Base-by-base conservation (phyloP, 2,329 filamentous ascomycete species). In the Trichoderma semiorbis region DNA sequence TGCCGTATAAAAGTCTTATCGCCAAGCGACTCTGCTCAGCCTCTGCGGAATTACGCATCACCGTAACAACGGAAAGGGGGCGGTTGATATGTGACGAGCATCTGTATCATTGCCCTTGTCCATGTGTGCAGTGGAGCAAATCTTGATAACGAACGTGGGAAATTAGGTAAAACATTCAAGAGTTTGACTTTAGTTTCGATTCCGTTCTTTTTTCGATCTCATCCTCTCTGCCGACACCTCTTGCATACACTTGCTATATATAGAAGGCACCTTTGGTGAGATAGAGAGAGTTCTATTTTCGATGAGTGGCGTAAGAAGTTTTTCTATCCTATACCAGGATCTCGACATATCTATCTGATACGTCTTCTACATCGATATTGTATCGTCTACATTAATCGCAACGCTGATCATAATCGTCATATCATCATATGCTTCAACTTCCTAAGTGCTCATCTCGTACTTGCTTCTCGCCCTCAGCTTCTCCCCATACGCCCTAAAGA, bases 361-460 rank as follows among this genome's bases (percentile, higher is more conserved):
- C 50, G 24, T 12, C n/a, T 26, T 57, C 16, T 7, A 14, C n/a
- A 30, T 21, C 8, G 28, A 55, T n/a, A 16, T 26, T 26, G n/a
- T 28, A 55, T 34, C 62, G n/a, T 50, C 43, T 12, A 21, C 32
- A 39, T 21, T 11, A n/a, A 67, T 57, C 16, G 24, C 11, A 28
- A 24, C n/a, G 50, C 32, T 24, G 14, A 30, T 30, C 50, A 47
- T 57, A 32, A n/a, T 4, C 16, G 18, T 55, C 43, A 5, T 34
- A 36, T 34, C 43, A 55, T 67, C 28, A 57, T 32, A 32, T n/a
- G 2, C 12, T 11, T 18, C 47, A 39, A 18, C 2, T n/a, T 16
- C 32, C 26, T 47, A 78, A n/a, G 68, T 69, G 57, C 76, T 78
- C 24, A 70, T 77, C 71, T 78, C 76, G 55, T 78, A 78, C 30